Evolutionary conservation across 345 rosid genomes (phyloP).

Genomic region (Melaleuca quinquenervia): DNA sequence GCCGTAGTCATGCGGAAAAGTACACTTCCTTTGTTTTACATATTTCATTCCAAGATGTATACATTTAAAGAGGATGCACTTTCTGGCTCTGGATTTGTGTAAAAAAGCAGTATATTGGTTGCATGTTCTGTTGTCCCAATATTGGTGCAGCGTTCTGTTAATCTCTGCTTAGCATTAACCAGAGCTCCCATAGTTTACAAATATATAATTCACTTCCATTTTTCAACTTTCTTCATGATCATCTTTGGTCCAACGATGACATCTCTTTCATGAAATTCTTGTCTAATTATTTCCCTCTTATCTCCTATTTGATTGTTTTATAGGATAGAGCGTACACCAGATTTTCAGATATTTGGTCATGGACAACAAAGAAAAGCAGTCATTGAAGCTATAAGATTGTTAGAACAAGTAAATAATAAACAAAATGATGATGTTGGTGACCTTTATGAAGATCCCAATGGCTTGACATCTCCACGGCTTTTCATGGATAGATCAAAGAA

Average conservation of each 20-base stretch:
- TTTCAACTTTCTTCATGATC: neutral
- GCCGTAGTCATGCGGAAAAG: slow-evolving; percentile 93
- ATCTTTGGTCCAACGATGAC: neutral
- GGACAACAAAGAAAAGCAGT: slow-evolving; percentile 95
- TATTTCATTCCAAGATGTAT: neutral
- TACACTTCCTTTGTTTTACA: slow-evolving; percentile 12
- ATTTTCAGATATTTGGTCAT: slow-evolving; percentile 78
- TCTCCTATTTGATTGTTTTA: neutral
- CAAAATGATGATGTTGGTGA: slow-evolving; percentile 19
- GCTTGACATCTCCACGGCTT: slow-evolving; percentile 28
- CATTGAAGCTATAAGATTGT: slow-evolving; percentile 76
- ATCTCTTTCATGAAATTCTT: neutral
- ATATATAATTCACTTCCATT: neutral
- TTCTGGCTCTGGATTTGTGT: neutral
- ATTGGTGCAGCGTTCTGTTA: neutral
- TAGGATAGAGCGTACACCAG: slow-evolving; percentile 79
- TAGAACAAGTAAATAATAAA: slow-evolving; percentile 44
- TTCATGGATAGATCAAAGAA: slow-evolving; percentile 73
- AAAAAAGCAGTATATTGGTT: neutral
- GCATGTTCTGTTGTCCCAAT: neutral
- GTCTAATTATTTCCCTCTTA: neutral
- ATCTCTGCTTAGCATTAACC: neutral
- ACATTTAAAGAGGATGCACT: neutral
- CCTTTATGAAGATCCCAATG: slow-evolving; percentile 22
- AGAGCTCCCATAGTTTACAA: neutral